A percentile compares a stretch with the other conserved stretches of the same genome.
Conservation (phyloP, 1,284 basidiomycete species). For the Naganishia sp. region DNA sequence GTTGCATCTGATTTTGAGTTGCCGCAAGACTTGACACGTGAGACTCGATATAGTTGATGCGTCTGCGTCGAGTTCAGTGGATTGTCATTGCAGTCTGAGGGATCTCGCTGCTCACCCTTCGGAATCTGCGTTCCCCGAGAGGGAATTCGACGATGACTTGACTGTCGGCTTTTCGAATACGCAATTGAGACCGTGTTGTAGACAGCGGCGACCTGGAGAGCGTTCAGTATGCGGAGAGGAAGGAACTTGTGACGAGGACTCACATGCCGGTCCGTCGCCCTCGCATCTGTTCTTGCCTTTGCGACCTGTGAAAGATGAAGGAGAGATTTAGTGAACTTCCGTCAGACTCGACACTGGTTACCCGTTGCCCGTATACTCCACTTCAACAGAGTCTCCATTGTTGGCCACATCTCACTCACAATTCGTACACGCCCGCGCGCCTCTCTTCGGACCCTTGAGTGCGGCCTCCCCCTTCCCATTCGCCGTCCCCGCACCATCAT, state of each 20-base stretch:
- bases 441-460: constrained; percentile 42
- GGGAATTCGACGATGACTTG: constrained; percentile 28
- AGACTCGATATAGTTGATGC: constrained; percentile 46
- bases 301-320: constrained; percentile 56
- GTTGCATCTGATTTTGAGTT: constrained; percentile 51
- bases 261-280: constrained; percentile 60
- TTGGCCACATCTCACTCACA: constrained; percentile 40
- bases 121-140: not conserved
- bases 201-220: constrained; percentile 70
- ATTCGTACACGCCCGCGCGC: constrained; percentile 51
- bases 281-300: constrained; percentile 92
- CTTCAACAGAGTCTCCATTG: not conserved
- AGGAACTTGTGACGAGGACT: not conserved
- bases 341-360: too few species aligned
- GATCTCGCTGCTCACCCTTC: constrained; percentile 2
- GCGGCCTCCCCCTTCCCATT: not conserved
- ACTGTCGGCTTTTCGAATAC: constrained; percentile 86
- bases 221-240: constrained; percentile 48
- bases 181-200: constrained; percentile 76
- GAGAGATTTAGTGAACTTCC: not conserved
- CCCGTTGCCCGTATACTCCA: not conserved
- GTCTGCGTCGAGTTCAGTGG: constrained; percentile 29
- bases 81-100: not conserved
- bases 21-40: constrained; percentile 46
- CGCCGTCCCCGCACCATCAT: constrained; percentile 1